A percentile compares a stretch with the other conserved stretches of the same genome.
Evolutionary conservation across 1,139 yeast genomes (phyloP).

Genomic region (Yamadazyma friedrichii): DNA sequence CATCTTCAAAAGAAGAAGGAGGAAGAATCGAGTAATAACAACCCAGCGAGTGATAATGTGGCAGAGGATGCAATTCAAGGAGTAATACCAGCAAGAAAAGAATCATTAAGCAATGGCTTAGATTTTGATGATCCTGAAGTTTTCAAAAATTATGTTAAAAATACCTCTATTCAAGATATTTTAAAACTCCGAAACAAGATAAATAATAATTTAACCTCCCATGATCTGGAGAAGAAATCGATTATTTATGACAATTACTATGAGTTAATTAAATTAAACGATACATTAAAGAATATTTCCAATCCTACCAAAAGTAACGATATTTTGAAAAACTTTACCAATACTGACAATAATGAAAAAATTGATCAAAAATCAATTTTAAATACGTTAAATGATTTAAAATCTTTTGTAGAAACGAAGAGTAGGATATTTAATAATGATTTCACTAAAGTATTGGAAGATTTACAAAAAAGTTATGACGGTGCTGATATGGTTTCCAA

Average conservation of each 20-base stretch:
- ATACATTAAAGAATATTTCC: conserved; percentile 33
- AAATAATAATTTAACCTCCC: conserved; percentile 32
- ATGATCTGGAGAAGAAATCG: conserved; percentile 43
- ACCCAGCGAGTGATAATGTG: neutral
- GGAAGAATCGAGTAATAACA: conserved; percentile 6
- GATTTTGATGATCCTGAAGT: conserved; percentile 23
- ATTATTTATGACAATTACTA: conserved; percentile 49
- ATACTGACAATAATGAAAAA: neutral
- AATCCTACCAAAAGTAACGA: conserved; percentile 13
- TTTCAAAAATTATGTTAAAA: conserved; percentile 32
- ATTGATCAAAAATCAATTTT: conserved; percentile 25
- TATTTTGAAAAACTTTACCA: conserved; percentile 3
- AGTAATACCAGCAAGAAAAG: no score
- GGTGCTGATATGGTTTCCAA: conserved; percentile 18
- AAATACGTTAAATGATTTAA: conserved; percentile 26
- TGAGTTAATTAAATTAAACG: conserved; percentile 43
- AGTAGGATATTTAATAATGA: conserved; percentile 24
- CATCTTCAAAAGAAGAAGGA: conserved; percentile 22
- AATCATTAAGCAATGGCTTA: conserved; percentile 2
- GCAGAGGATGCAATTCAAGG: no score
- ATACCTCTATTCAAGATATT: conserved; percentile 34
- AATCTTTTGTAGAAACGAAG: conserved; percentile 24
- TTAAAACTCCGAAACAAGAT: conserved; percentile 35
- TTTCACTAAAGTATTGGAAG: conserved; percentile 28
- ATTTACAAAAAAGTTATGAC: conserved; percentile 16